Conservation (phyloP, 257 asterid genomes). For the Leptodermis oblonga region DNA sequence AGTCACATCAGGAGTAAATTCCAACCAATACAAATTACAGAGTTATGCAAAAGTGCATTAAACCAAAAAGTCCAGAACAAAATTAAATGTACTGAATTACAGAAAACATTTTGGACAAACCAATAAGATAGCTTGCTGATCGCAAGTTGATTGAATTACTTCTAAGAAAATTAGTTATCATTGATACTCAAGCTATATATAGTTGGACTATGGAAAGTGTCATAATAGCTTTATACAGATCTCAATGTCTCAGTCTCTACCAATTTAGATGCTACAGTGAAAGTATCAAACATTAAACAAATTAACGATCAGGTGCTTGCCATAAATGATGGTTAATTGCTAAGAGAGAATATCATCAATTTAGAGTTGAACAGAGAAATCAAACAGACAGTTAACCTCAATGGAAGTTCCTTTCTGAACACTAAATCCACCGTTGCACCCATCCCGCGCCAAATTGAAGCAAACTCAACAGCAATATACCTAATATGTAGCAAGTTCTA, state of each 20-base stretch:
- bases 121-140: neutral
- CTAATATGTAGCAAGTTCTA: slow-evolving; percentile 30
- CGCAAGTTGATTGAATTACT: neutral
- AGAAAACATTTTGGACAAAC: neutral
- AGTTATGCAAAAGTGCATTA: neutral
- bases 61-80: neutral
- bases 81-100: neutral
- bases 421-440: slow-evolving; percentile 78
- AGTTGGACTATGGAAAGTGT: neutral
- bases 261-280: neutral
- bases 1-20: neutral
- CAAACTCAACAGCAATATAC: slow-evolving; percentile 99
- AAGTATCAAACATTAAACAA: neutral
- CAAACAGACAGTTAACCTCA: slow-evolving; percentile 49
- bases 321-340: neutral
- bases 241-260: neutral
- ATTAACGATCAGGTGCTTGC: neutral
- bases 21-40: neutral
- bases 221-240: neutral
- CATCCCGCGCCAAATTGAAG: slow-evolving; percentile 99
- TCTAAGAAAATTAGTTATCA: neutral
- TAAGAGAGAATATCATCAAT: neutral
- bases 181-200: neutral
- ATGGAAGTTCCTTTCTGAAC: slow-evolving; percentile 93
- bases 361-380: neutral